Conservation (phyloP, 352 stramenopile species). For the Pilasporangium apinafurcum region DNA sequence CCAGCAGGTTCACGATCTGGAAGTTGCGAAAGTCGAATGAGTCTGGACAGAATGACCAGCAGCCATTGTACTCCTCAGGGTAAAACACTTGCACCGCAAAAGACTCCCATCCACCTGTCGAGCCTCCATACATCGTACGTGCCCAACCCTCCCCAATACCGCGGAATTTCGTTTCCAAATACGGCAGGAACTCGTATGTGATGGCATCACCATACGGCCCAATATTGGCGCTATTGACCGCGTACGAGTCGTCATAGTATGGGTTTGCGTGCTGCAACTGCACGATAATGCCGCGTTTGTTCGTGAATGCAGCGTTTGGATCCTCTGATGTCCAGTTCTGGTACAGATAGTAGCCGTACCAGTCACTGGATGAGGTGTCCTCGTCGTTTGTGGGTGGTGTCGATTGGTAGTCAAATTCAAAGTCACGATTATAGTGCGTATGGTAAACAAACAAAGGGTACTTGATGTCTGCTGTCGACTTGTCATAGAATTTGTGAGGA, state of each 20-base stretch:
- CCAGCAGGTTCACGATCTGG: constrained; percentile 59
- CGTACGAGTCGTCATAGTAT: constrained; percentile 80
- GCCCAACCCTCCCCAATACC: constrained; percentile 58
- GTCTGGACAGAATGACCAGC: constrained; percentile 75
- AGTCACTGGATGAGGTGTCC: constrained; percentile 10
- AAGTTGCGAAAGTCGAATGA: constrained; percentile 74
- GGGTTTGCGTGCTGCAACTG: constrained; percentile 73
- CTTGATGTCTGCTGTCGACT: constrained; percentile 33
- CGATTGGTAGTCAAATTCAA: constrained; percentile 48
- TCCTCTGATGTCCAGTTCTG: constrained; percentile 64
- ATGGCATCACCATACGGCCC: constrained; percentile 70
- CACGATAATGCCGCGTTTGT: constrained; percentile 66
- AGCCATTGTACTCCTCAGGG: constrained; percentile 73
- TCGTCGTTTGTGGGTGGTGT: constrained; percentile 13
- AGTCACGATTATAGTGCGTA: constrained; percentile 59
- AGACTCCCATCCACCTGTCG: constrained; percentile 67
- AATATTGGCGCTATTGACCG: constrained; percentile 71
- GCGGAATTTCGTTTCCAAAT: constrained; percentile 48
- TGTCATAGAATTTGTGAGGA: constrained; percentile 59
- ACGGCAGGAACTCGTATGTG: constrained; percentile 72
- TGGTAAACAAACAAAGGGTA: constrained; percentile 78
- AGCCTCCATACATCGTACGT: constrained; percentile 73
- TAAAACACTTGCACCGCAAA: constrained; percentile 72
- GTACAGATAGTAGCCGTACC: constrained; percentile 67
- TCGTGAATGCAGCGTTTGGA: constrained; percentile 35